A percentile compares a stretch with the other conserved stretches of the same genome.
phyloP scores from a whole-genome alignment of 768 basidiomycete genomes.

The Phanerochaete sordida region DNA sequence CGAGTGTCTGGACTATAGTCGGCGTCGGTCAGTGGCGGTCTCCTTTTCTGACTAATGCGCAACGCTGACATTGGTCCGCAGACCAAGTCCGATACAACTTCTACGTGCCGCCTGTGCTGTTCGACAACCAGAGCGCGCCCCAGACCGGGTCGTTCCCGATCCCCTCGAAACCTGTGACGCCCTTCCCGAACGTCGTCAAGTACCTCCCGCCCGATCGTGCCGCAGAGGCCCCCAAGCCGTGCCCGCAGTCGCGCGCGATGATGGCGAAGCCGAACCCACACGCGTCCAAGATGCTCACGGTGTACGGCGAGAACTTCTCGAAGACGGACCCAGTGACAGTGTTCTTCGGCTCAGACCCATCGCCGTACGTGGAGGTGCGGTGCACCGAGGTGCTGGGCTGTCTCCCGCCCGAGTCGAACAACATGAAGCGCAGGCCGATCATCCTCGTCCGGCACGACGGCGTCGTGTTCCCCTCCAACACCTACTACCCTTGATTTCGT shows the following conservation, averaged over 20 bases:
- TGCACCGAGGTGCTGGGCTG: conserved; percentile 85
- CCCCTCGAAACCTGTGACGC: conserved; percentile 79
- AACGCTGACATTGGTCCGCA: conserved; percentile 22
- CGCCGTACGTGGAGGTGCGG: conserved; percentile 83
- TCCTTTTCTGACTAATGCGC: not conserved
- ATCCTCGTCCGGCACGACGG: conserved; percentile 83
- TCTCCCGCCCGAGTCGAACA: conserved; percentile 67
- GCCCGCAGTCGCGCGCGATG: conserved; percentile 60
- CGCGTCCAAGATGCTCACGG: conserved; percentile 74
- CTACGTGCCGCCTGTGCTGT: conserved; percentile 82
- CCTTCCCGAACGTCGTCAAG: conserved; percentile 85
- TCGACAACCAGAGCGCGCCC: conserved; percentile 74
- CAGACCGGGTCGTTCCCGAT: conserved; percentile 73
- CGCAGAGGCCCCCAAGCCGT: conserved; percentile 74
- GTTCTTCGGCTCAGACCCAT: conserved; percentile 85
- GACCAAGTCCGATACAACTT: conserved; percentile 94
- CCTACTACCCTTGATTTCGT: conserved; percentile 67
- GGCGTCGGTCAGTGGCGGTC: conserved; percentile 64
- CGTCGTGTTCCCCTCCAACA: conserved; percentile 80
- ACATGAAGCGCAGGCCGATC: conserved; percentile 70
- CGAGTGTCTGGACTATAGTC: conserved; percentile 92
- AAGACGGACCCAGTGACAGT: conserved; percentile 78
- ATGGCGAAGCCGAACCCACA: conserved; percentile 77
- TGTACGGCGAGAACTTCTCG: conserved; percentile 87
- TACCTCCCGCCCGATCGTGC: conserved; percentile 89